These are phyloP conservation scores for Ochetophila trinervis DNA, from an alignment of 306 rosid species.

Conservation along the genomic window DNA sequence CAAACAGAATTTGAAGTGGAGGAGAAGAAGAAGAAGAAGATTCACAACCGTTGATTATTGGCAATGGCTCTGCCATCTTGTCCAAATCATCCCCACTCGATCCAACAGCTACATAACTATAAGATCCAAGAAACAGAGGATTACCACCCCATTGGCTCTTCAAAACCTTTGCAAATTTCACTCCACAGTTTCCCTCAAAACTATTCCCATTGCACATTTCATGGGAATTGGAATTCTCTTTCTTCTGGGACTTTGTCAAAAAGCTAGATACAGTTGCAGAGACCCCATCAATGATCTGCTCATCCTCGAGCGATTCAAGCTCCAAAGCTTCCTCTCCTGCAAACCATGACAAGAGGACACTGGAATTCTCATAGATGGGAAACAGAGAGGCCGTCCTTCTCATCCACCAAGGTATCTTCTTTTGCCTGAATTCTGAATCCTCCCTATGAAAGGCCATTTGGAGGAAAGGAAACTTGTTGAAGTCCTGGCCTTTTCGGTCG, in stretches of 20 bases:
- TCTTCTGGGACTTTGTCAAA: conserved; percentile 27
- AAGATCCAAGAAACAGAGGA: conserved; percentile 87
- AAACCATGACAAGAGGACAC: conserved; percentile 79
- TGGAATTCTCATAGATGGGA: conserved; percentile 68
- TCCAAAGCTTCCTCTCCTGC: conserved; percentile 84
- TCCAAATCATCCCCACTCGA: conserved; percentile 90
- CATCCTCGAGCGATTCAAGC: conserved; percentile 67
- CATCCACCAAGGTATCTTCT: conserved; percentile 92
- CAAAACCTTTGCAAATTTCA: conserved; percentile 52
- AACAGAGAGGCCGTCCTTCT: conserved; percentile 70
- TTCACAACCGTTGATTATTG: conserved; percentile 36
- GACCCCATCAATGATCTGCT: conserved; percentile 69
- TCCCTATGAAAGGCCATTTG: conserved; percentile 73
- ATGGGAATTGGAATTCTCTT: conserved; percentile 26
- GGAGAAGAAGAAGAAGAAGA: conserved; percentile 33
- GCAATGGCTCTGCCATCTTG: conserved; percentile 85
- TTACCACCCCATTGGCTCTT: conserved; percentile 79
- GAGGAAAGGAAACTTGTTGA: conserved; percentile 48
- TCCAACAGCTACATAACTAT: conserved; percentile 80
- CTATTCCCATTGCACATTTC: conserved; percentile 43
- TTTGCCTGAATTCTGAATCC: conserved; percentile 53
- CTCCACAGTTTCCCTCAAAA: conserved; percentile 30
- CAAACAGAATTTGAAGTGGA: conserved; percentile 85
- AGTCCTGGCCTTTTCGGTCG: conserved; percentile 21
- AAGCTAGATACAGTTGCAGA: conserved; percentile 57